phyloP scores from a whole-genome alignment of 192 early-diverging fungal genomes.

The Coemansia sp. region DNA sequence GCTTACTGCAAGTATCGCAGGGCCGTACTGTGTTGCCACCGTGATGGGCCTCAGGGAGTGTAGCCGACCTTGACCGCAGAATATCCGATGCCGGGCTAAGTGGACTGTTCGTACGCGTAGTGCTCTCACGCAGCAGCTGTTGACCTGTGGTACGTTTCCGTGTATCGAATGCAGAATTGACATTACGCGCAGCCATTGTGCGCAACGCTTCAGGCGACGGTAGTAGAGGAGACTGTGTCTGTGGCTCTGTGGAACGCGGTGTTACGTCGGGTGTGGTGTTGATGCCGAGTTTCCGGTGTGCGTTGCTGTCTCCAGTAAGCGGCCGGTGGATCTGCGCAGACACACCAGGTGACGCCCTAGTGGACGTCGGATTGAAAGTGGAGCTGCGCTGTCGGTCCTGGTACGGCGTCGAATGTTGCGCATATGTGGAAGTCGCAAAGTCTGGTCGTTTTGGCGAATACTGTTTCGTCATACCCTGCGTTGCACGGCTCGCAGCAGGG shows the following conservation, averaged over 20 bases:
- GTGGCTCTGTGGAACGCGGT: background rate
- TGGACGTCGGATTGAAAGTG: background rate
- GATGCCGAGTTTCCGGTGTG: background rate
- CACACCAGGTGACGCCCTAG: background rate
- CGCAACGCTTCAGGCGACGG: background rate
- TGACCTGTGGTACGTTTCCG: conserved; percentile 6
- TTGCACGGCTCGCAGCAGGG: background rate
- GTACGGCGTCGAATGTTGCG: conserved; percentile 7
- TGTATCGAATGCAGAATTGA: conserved; percentile 27
- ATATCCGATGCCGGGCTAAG: conserved; percentile 8
- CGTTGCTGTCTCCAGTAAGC: background rate
- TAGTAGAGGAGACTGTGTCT: background rate
- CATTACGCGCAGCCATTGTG: conserved; percentile 11
- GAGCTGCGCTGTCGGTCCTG: conserved; percentile 5
- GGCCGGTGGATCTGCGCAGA: too few species aligned
- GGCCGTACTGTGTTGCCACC: conserved; percentile 7
- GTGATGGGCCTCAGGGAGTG: conserved; percentile 30
- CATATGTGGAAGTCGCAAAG: conserved; percentile 4
- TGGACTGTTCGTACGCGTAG: conserved; percentile 10
- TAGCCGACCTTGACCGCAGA: conserved; percentile 41
- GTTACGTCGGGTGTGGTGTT: background rate
- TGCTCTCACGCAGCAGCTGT: conserved; percentile 6
- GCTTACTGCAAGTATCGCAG: conserved; percentile 35
- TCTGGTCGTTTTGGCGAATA: background rate
- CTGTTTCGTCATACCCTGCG: background rate